Evolutionary conservation across 2,329 filamentous ascomycete species (phyloP), one percentile per base, ranked within the genome.

Genomic region (Thielaviopsis ethacetica): DNA sequence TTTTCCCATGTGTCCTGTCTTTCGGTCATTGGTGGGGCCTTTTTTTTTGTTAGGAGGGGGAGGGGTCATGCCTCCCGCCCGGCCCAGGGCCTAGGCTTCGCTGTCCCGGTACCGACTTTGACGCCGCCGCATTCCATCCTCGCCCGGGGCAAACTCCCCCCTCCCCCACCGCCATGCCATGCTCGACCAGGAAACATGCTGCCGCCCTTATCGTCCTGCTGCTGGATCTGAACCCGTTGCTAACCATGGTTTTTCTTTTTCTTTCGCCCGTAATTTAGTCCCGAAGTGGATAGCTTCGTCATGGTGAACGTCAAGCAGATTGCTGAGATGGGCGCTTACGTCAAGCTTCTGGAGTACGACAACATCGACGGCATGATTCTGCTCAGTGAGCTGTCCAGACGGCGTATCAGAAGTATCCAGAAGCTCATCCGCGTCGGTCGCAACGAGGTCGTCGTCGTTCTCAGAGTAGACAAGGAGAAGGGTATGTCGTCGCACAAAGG

Each of bases 281-380:
- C 90, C 61, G 93, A 97, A 80, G 91, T 98, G 71, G 93, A 98
- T 76, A 95, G 89, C 80, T 97, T 96, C 76, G 94, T 98, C 71
- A 98, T 98, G 93, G 93, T 98, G 72, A 98, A 97, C 75, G 93
- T 97, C 68, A 95, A 95, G 82, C 90, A 93, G 87, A 98, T 98
- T 71, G 93, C 93, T 72, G 94, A 98, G 75, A 98, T 98, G 94
- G 93, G 93, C 73, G 93, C 94, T 68, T 98, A 98, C 73, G 94
- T 98, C 70, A 98, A 98, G 77, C 85, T 98, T 59, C 85, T 98
- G 67, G 93, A 98, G 77, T 98, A 98, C 76, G 93, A 98, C 75
- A 96, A 97, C 76, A 98, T 98, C 69, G 94, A 98, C 71, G 93
- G 93, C 82, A 98, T 98, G 94, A 98, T 98, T 69, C 78, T 98